Evolutionary conservation across 1,284 basidiomycete genomes (phyloP).

Genomic region (Ceraceosorus guamensis): DNA sequence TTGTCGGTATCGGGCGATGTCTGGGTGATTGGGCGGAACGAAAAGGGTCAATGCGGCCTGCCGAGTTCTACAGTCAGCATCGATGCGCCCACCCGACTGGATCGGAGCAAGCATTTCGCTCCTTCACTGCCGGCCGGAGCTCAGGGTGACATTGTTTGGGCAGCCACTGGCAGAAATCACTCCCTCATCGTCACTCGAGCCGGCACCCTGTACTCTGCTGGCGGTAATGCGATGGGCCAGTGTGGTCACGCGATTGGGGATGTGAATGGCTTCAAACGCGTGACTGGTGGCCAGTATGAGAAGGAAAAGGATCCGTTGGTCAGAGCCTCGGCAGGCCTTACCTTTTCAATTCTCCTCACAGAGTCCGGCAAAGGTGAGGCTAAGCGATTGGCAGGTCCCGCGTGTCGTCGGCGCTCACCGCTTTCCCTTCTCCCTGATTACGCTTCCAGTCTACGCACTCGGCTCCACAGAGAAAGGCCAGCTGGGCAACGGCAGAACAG

Average conservation of each 20-base stretch:
- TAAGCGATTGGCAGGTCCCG: background rate
- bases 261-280: constrained; percentile 55
- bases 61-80: constrained; percentile 16
- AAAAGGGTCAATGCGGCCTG: constrained; percentile 47
- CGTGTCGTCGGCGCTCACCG: constrained; percentile 2
- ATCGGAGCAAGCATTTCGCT: constrained; percentile 30
- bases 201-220: constrained; percentile 75
- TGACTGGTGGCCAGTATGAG: constrained; percentile 53
- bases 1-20: constrained; percentile 61
- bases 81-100: background rate
- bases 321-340: constrained; percentile 70
- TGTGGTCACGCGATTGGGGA: constrained; percentile 47
- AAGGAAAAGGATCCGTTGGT: constrained; percentile 61
- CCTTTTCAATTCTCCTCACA: constrained; percentile 74
- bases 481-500: constrained; percentile 80
- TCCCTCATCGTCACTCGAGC: constrained; percentile 72
- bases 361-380: constrained; percentile 58
- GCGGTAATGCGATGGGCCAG: constrained; percentile 76
- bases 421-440: background rate
- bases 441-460: constrained; percentile 64
- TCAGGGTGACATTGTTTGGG: constrained; percentile 66
- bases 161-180: constrained; percentile 74
- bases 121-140: constrained; percentile 56
- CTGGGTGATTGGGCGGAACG: constrained; percentile 79
- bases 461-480: constrained; percentile 90